phyloP scores from a whole-genome alignment of 2,329 filamentous ascomycete genomes.

The Aspergillus tanneri region DNA sequence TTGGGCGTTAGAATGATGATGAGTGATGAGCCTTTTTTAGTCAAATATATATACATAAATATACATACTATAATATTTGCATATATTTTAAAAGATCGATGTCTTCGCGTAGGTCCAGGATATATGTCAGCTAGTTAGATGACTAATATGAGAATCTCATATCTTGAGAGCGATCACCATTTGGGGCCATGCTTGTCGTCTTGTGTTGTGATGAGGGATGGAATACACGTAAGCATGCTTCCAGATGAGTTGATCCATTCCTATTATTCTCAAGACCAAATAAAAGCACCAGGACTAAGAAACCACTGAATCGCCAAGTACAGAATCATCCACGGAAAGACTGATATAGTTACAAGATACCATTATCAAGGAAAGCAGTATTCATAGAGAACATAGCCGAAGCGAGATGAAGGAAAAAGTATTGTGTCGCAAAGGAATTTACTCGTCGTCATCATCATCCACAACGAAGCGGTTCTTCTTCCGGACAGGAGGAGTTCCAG shows the following conservation, averaged over 20 bases:
- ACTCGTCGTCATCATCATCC: constrained; percentile 51
- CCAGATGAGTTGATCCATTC: background rate
- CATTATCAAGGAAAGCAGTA: constrained; percentile 9
- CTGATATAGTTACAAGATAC: constrained; percentile 12
- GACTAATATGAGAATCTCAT: no score
- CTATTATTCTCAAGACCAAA: background rate
- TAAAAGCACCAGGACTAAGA: background rate
- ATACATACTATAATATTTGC: background rate
- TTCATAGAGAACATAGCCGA: constrained; percentile 2
- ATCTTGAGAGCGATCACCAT: no score
- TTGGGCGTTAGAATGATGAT: background rate
- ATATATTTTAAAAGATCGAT: background rate
- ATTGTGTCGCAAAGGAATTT: constrained; percentile 20
- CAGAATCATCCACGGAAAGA: background rate
- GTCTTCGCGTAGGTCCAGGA: no score
- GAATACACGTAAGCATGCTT: no score
- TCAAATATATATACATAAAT: background rate
- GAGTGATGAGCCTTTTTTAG: background rate
- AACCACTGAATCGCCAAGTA: constrained; percentile 6
- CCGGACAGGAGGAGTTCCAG: constrained; percentile 39
- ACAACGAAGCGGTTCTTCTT: constrained; percentile 51
- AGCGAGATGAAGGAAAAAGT: background rate
- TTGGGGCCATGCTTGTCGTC: no score
- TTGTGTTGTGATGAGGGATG: no score
- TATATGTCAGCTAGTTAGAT: no score